Evolutionary conservation across 768 basidiomycete genomes (phyloP), one percentile per base, ranked within the genome.

Genomic region (Trichaptum fuscoviolaceum): DNA sequence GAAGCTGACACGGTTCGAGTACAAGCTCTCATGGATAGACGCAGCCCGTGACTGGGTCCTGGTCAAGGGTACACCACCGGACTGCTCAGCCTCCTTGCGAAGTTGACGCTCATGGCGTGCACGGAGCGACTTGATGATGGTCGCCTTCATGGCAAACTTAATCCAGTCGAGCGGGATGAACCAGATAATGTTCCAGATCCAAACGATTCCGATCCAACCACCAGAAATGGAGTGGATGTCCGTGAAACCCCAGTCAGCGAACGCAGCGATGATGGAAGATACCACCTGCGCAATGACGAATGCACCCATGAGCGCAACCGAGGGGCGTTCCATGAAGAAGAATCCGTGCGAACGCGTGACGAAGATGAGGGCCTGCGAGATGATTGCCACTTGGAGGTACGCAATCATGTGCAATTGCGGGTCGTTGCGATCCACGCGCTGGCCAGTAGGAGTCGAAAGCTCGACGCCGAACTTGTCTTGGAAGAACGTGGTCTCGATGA

Each of bases 301-400:
- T 17, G 96, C 96, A 68, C 79, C 79, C 80, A 99, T 82, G 65
- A 99, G 87, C 34, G 96, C 96, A 35, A 82, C 79, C 35, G 96
- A 97, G 6, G 94, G 94, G 64, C 93, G 89, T 77, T 96, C 94
- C 92, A 93, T 93, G 84, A 95, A 96, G 91, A 95, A 96, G 86
- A 93, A 95, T 10, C 90, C 83, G 73, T 96, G 95, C 71, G 95
- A 88, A 80, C 95, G 93, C 57, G 95, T 96, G 77, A 96, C 87
- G 82, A 96, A 96, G 81, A 96, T 97, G 70, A 99, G 83, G 1
- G 96, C 96, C 78, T 99, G 96, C 60, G 96, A 98, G 81, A 99
- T 99, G 79, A 98, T 96, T 68, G 96, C 96, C 67, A 99, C 96
- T 81, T 96, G 94, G 71, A 96, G 86, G 84, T 97, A 96, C 75